phyloP scores from a whole-genome alignment of 768 basidiomycete genomes.

The Kwoniella newhampshirensis region DNA sequence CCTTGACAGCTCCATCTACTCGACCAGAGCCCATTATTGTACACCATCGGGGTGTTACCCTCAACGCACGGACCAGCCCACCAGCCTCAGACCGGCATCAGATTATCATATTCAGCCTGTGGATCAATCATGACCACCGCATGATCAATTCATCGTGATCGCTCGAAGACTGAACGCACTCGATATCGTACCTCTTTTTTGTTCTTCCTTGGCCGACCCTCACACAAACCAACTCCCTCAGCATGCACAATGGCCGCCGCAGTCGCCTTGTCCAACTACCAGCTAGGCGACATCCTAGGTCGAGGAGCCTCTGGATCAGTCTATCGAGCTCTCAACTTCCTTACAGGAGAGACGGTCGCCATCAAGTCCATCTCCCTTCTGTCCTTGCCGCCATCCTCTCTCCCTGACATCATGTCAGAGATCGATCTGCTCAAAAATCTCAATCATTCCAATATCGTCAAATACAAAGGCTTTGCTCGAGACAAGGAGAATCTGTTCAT shows the following conservation, averaged over 20 bases:
- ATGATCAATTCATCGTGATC: no score
- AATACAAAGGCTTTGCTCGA: slow-evolving; percentile 97
- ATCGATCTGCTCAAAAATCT: slow-evolving; percentile 97
- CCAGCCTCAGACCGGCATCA: no score
- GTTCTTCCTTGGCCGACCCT: no score
- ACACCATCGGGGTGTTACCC: no score
- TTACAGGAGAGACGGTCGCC: slow-evolving; percentile 96
- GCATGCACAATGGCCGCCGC: slow-evolving; percentile 30
- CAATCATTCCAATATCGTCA: slow-evolving; percentile 94
- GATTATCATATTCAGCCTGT: no score
- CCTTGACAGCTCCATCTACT: no score
- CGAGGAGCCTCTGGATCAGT: slow-evolving; percentile 97
- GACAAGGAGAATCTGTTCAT: slow-evolving; percentile 93
- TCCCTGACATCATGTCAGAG: slow-evolving; percentile 94
- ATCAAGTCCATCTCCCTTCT: slow-evolving; percentile 95
- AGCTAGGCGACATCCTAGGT: slow-evolving; percentile 94
- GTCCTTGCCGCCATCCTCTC: slow-evolving; percentile 87
- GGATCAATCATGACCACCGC: no score
- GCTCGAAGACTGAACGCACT: no score
- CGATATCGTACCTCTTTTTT: no score
- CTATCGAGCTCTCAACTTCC: slow-evolving; percentile 87
- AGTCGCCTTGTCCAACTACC: slow-evolving; percentile 53
- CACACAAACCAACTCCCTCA: not conserved
- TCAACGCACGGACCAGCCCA: no score
- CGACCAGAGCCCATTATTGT: no score